Evolutionary conservation across 2,329 filamentous ascomycete species (phyloP), one percentile per base, ranked within the genome.

Genomic region (Coniochaeta sp.): DNA sequence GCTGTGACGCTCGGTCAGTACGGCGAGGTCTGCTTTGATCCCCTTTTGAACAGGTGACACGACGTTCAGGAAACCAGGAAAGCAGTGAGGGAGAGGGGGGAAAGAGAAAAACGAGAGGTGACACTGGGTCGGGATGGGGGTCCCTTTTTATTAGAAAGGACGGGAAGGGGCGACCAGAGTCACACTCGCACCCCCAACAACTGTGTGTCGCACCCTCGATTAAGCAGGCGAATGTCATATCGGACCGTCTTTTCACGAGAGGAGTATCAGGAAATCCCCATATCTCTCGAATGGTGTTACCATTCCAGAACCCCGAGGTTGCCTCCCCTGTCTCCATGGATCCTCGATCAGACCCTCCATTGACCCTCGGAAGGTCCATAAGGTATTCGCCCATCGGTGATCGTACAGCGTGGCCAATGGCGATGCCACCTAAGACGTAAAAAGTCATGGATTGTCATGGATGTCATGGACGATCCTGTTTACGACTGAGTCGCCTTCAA

Each of bases 1-100:
- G n/a, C n/a, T n/a, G n/a, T n/a, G 38, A 42, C 38, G 20, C 38
- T 42, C 38, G 38, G 38, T 42, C 38, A 42, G 38, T 42, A 42
- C 38, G 38, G 38, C 38, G 38, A 42, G 38, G 38, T 42, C 38
- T 24, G n/a, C n/a, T n/a, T n/a, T n/a, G n/a, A n/a, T 26, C 14
- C 2, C 3, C 20, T n/a, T 22, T 42, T 42, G 38, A n/a, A 26
- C 38, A 42, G 38, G 20, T n/a, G 14, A 42, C 26, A 22, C 38
- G 38, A 26, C 38, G 18, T 24, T 42, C 18, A 10, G 12, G 38
- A 42, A 42, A 26, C 38, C 38, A 14, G 20, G 38, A 24, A 14
- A 1, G 7, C n/a, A n/a, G n/a, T n/a, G n/a, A n/a, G n/a, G n/a
- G n/a, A n/a, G n/a, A n/a, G n/a, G n/a, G n/a, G n/a, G n/a, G n/a